phyloP scores from a whole-genome alignment of 306 rosid species.

The Malus sylvestris region DNA sequence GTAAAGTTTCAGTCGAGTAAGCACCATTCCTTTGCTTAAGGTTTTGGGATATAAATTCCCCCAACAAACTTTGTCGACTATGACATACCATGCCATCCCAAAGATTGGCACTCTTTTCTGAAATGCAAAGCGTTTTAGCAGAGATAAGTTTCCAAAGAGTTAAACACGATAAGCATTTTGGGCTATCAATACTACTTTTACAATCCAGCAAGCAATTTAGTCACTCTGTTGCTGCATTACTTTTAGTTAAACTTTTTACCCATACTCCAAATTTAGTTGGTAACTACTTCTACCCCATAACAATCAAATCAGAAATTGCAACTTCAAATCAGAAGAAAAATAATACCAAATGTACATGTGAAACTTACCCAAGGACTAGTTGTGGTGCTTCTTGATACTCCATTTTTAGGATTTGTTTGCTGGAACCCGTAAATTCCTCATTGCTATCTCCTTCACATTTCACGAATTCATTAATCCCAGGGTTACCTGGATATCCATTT shows the following conservation, averaged over 20 bases:
- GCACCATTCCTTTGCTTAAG: neutral
- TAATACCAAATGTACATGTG: neutral
- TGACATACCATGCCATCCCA: neutral
- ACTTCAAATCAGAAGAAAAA: neutral
- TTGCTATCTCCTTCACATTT: conserved; percentile 19
- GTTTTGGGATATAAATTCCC: neutral
- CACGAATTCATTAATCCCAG: conserved; percentile 18
- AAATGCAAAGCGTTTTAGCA: neutral
- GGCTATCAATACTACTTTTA: neutral
- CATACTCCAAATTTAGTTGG: neutral
- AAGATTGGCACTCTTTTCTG: neutral
- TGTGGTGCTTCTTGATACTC: conserved; percentile 56
- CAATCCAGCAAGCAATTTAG: neutral
- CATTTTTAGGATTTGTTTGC: conserved; percentile 34
- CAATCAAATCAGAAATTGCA: neutral
- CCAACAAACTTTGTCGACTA: neutral
- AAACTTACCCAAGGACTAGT: conserved; percentile 66
- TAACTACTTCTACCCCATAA: neutral
- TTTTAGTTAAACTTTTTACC: neutral
- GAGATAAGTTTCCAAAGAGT: neutral
- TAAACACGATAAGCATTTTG: neutral
- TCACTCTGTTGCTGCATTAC: neutral
- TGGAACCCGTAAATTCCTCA: conserved; percentile 55
- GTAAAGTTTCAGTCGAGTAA: neutral
- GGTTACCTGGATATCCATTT: conserved; percentile 27